Base-by-base conservation (phyloP, 768 basidiomycete genomes). In the Amyloporia xantha region DNA sequence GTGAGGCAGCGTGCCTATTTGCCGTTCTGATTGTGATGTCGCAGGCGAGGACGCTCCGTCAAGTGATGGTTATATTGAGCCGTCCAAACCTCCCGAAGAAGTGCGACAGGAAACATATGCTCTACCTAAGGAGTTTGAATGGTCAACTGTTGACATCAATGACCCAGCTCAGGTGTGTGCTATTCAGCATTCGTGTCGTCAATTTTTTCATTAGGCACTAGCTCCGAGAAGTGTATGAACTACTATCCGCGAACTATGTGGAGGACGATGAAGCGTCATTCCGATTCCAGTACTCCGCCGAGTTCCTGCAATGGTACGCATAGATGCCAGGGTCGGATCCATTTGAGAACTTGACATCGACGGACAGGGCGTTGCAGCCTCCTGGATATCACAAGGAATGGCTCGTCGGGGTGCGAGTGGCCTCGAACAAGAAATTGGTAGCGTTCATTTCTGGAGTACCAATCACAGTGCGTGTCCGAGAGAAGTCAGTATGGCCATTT, bases 261-360 rank as follows among this genome's bases (percentile, higher is more conserved):
- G 96, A 99, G 65, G 96, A 99, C 62, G 86, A 90, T 56, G 86
- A 91, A 43, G 94, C 94, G 4, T 77, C 87, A n/a, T 96, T 98
- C 75, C 82, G 96, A 28, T 97, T 99, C 74, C 83, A 90, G 62
- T 99, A 99, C 60, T 89, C 86, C 37, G 82, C 91, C 3, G 92
- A 97, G 64, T 99, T 99, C 66, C 71, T 99, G 25, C 72, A 82
- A 63, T 99, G 96, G 96, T 89, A 55, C 21, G 69, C 51, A 10
- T n/a, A 13, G 9, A 33, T 33, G 15, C 30, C 7, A 33, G n/a
- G 17, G 17, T 15, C 5, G n/a, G 23, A 10, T 20, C 25, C 25
- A 44, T n/a, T 17, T n/a, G n/a, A n/a, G n/a, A n/a, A n/a, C n/a
- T n/a, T n/a, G n/a, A n/a, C n/a, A n/a, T n/a, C n/a, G n/a, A n/a